A percentile compares a stretch with the other conserved stretches of the same genome.
These are phyloP conservation scores for Verticillium tricorpus DNA, from an alignment of 2,329 filamentous ascomycete species.

Conservation along the genomic window DNA sequence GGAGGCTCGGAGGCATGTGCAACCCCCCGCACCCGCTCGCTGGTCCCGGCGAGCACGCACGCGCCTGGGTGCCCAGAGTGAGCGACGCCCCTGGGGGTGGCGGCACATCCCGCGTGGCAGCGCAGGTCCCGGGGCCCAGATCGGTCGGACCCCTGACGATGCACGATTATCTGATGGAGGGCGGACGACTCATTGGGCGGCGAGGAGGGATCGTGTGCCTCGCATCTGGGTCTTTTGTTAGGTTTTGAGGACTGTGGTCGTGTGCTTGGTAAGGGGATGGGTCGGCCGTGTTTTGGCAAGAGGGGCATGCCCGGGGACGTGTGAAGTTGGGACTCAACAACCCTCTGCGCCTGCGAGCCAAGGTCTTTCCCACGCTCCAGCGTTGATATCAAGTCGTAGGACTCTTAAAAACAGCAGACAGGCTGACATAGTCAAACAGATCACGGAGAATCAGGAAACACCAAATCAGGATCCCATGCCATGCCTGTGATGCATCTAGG, in stretches of 20 bases:
- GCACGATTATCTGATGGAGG: not conserved
- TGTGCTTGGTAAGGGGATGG: not conserved
- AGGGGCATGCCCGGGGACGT: too few relatives aligned
- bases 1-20: not conserved
- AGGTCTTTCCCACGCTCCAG: too few relatives aligned
- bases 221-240: not conserved
- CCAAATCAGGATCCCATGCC: too few relatives aligned
- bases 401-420: too few relatives aligned
- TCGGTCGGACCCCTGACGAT: not conserved
- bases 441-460: too few relatives aligned
- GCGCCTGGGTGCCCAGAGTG: too few relatives aligned
- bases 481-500: too few relatives aligned
- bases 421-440: too few relatives aligned
- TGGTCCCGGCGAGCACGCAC: not conserved
- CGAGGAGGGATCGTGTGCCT: not conserved
- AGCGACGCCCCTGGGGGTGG: not conserved
- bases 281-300: not conserved
- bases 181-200: not conserved
- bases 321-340: too few relatives aligned
- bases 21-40: not conserved
- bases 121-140: not conserved
- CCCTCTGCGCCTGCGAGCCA: too few relatives aligned
- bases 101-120: not conserved
- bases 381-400: too few relatives aligned
- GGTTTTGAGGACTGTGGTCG: not conserved